Conservation (phyloP, 345 rosid genomes). For the Eucalyptus tenuipes region DNA sequence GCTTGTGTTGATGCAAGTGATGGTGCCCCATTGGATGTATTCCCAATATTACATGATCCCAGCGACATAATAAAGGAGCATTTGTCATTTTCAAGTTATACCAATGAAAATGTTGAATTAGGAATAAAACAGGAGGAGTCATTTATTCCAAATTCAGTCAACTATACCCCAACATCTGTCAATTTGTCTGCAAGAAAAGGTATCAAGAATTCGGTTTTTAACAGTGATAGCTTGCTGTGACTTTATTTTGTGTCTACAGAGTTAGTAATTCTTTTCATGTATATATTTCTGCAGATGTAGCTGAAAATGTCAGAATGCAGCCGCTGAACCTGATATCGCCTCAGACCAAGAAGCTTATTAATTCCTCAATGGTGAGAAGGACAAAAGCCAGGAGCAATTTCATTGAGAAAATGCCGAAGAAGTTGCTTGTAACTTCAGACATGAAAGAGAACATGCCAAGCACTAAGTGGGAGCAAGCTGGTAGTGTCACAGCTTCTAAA, state of each 20-base stretch:
- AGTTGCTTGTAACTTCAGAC: not conserved
- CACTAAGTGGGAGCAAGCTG: not conserved
- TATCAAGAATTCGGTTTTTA: not conserved
- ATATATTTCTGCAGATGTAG: not conserved
- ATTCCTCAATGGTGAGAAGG: not conserved
- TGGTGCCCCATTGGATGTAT: not conserved
- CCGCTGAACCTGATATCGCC: not conserved
- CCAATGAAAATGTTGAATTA: not conserved
- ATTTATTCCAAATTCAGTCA: not conserved
- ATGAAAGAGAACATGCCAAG: conserved; percentile 14
- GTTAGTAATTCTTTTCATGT: not conserved
- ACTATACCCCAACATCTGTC: not conserved
- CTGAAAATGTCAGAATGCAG: not conserved
- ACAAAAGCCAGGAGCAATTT: not conserved
- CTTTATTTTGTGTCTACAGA: not conserved
- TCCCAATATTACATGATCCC: not conserved
- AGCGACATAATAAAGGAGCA: not conserved
- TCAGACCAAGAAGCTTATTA: not conserved
- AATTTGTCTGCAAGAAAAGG: not conserved
- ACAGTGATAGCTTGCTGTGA: not conserved
- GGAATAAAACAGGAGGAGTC: not conserved
- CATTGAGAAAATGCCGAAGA: conserved; percentile 1
- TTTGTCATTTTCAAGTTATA: not conserved
- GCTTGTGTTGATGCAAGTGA: not conserved
- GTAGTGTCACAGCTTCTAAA: not conserved